Conservation (phyloP, 345 rosid genomes). For the Eucalyptus leucophloia region DNA sequence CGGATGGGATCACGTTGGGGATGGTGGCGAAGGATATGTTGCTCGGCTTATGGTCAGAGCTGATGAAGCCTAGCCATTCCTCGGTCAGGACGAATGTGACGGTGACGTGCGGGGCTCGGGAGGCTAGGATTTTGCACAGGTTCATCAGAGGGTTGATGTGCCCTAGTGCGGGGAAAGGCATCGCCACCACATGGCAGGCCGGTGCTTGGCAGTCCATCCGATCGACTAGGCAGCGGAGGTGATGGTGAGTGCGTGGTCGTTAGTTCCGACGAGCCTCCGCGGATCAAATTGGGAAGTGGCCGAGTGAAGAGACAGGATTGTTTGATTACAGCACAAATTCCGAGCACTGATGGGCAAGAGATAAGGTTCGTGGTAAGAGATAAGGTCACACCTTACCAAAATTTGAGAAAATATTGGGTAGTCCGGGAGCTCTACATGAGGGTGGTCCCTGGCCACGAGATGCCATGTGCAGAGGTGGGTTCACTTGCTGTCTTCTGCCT, state of each 20-base stretch:
- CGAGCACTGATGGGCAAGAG: not conserved
- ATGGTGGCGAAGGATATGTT: conserved; percentile 14
- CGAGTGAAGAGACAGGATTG: not conserved
- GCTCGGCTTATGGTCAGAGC: conserved; percentile 6
- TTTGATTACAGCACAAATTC: not conserved
- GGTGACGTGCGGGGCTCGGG: not conserved
- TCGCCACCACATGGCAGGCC: conserved; percentile 1
- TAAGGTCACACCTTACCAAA: not conserved
- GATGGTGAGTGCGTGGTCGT: not conserved
- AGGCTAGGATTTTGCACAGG: conserved; percentile 12
- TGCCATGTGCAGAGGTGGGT: no score
- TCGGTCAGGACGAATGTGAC: conserved; percentile 4
- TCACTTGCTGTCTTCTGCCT: no score
- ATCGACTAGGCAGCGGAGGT: not conserved
- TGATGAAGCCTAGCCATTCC: not conserved
- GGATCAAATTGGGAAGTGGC: not conserved
- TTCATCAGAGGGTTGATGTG: conserved; percentile 26
- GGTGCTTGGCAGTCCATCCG: not conserved
- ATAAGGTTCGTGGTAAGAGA: not conserved
- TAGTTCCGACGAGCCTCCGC: not conserved
- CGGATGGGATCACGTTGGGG: conserved; percentile 39
- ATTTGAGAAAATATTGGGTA: no score
- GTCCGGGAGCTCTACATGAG: no score
- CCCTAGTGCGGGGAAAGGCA: conserved; percentile 18
- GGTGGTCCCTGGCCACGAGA: no score